These are phyloP conservation scores for Metahyphopichia silvanorum DNA, from an alignment of 805 yeast species.

Conservation along the genomic window DNA sequence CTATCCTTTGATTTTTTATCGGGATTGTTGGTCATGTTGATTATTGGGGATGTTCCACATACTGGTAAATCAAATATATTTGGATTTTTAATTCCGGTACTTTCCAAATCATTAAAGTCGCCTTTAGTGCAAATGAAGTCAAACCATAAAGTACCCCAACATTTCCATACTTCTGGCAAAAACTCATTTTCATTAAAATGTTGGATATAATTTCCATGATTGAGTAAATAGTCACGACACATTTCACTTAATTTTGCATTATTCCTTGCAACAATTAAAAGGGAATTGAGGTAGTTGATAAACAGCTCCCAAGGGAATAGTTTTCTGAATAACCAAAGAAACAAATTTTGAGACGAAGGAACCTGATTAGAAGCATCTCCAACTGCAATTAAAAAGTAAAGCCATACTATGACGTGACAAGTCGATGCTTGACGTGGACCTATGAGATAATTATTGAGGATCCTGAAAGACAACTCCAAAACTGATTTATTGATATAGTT, in stretches of 20 bases:
- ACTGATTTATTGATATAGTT: constrained; percentile 60
- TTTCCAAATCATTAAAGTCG: constrained; percentile 46
- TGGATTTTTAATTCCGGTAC: constrained; percentile 53
- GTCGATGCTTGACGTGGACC: constrained; percentile 72
- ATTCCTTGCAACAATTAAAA: constrained; percentile 35
- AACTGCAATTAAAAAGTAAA: constrained; percentile 65
- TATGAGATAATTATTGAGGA: constrained; percentile 58
- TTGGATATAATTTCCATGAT: constrained; percentile 40
- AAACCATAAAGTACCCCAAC: constrained; percentile 85
- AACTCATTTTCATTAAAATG: constrained; percentile 57
- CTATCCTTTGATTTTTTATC: constrained; percentile 16
- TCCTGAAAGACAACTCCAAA: constrained; percentile 64
- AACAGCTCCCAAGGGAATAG: constrained; percentile 69
- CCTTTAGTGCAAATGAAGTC: constrained; percentile 54
- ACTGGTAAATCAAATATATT: constrained; percentile 63
- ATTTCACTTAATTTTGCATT: constrained; percentile 20
- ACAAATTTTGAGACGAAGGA: constrained; percentile 46
- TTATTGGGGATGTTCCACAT: constrained; percentile 48
- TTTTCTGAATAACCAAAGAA: constrained; percentile 49
- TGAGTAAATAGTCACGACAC: constrained; percentile 14
- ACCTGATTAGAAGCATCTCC: constrained; percentile 50
- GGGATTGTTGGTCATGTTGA: constrained; percentile 11
- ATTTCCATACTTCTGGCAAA: constrained; percentile 75
- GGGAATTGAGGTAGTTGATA: constrained; percentile 59
- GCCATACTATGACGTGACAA: constrained; percentile 75